A percentile compares a stretch with the other conserved stretches of the same genome.
phyloP scores from a whole-genome alignment of 139 green algal genomes.

The Chara braunii region DNA sequence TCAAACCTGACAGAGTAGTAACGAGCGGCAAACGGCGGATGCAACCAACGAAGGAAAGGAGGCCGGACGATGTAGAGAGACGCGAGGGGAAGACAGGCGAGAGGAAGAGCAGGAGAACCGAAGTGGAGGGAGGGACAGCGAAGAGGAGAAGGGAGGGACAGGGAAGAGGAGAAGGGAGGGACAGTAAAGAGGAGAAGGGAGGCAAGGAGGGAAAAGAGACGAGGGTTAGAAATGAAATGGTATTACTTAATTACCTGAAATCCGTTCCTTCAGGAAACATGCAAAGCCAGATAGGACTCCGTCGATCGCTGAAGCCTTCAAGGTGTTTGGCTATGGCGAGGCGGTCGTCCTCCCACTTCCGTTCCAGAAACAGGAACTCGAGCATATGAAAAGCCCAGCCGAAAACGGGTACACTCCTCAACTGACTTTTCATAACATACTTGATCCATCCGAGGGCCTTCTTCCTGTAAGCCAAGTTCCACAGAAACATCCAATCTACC shows the following conservation, averaged over 20 bases:
- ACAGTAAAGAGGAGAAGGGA: neutral
- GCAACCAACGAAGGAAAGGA: too few relatives aligned
- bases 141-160: too few relatives aligned
- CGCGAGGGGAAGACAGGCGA: too few relatives aligned
- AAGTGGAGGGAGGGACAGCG: too few relatives aligned
- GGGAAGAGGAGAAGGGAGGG: neutral
- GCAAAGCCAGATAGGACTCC: slow-evolving; percentile 25
- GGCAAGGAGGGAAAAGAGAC: neutral
- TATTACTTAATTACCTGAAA: slow-evolving; percentile 36
- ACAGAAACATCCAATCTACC: slow-evolving; percentile 38
- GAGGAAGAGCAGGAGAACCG: too few relatives aligned
- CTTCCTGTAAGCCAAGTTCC: slow-evolving; percentile 22
- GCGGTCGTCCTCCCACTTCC: slow-evolving; percentile 25
- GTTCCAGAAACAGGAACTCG: slow-evolving; percentile 28
- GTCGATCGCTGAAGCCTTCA: slow-evolving; percentile 1
- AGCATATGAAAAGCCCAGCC: slow-evolving; percentile 31
- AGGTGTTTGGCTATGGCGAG: slow-evolving; percentile 15
- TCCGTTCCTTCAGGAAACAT: slow-evolving; percentile 38
- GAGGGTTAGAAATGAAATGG: too few relatives aligned
- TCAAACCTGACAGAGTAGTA: too few relatives aligned
- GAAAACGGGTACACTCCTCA: slow-evolving; percentile 28
- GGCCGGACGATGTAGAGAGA: too few relatives aligned
- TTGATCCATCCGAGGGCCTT: slow-evolving; percentile 14
- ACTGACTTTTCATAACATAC: slow-evolving; percentile 23
- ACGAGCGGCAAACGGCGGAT: too few relatives aligned